Evolutionary conservation across 805 yeast genomes (phyloP).

Genomic region (Saccharomycopsis fermentans): DNA sequence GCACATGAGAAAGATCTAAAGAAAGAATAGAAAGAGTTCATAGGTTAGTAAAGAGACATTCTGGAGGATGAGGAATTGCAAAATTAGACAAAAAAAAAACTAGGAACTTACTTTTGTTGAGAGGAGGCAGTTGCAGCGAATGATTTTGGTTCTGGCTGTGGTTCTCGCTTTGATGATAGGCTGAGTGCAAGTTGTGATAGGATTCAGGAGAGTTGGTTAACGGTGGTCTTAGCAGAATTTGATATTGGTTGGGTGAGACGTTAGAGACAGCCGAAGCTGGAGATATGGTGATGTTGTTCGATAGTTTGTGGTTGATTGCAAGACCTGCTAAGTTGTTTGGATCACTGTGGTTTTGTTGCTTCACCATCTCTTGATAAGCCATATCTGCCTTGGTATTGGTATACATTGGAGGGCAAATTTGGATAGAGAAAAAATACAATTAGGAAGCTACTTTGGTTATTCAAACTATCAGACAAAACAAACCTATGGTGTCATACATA

Average conservation of each 20-base stretch:
- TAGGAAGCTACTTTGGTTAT: neutral
- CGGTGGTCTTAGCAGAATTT: neutral
- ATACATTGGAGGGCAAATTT: neutral
- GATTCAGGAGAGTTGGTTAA: neutral
- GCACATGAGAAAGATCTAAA: conserved; percentile 77
- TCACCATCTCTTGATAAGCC: neutral
- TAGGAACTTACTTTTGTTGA: neutral
- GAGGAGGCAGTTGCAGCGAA: neutral
- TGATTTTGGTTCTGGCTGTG: neutral
- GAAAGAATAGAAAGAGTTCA: neutral
- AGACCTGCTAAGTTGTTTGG: neutral
- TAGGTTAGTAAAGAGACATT: neutral
- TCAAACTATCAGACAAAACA: neutral
- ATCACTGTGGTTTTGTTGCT: neutral
- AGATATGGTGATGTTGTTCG: neutral
- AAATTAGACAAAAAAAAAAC: neutral
- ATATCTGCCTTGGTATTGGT: neutral
- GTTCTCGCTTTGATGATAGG: neutral
- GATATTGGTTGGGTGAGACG: neutral
- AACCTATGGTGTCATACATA: too few species aligned
- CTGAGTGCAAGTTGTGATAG: neutral
- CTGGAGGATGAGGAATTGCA: neutral
- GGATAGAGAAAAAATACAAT: neutral
- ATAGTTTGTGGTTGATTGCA: neutral
- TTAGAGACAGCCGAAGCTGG: neutral